Percentiles rank a stretch among this genome's conserved stretches.
Evolutionary conservation across 2,329 filamentous ascomycete species (phyloP).

Genomic region (Mycosphaerella arachidis): DNA sequence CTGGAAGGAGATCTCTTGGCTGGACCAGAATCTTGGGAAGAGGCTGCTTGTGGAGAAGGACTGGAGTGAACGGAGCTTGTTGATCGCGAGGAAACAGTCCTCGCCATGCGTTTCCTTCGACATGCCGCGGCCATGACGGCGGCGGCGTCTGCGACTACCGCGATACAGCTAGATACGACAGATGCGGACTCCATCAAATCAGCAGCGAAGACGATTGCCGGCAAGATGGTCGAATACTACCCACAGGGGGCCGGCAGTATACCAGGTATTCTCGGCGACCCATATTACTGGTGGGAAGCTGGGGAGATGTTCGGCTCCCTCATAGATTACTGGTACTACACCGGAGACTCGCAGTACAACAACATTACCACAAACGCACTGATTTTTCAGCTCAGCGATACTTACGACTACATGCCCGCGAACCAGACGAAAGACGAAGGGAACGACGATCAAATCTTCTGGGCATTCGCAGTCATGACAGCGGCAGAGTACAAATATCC

Average conservation of each 20-base stretch:
- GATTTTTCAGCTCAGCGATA: slow-evolving; percentile 54
- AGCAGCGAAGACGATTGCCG: slow-evolving; percentile 41
- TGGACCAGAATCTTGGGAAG: background rate
- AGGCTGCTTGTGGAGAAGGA: background rate
- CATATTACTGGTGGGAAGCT: slow-evolving; percentile 73
- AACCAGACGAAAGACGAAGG: slow-evolving; percentile 37
- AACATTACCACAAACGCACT: slow-evolving; percentile 54
- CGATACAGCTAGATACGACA: background rate
- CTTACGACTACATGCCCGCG: slow-evolving; percentile 54
- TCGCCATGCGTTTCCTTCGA: background rate
- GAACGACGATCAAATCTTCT: slow-evolving; percentile 56
- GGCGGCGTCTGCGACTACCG: background rate
- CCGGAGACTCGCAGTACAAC: slow-evolving; percentile 62
- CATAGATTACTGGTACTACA: slow-evolving; percentile 67
- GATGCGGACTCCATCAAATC: slow-evolving; percentile 40
- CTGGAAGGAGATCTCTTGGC: background rate
- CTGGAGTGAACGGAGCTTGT: background rate
- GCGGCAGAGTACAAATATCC: slow-evolving; percentile 50
- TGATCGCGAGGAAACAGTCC: background rate
- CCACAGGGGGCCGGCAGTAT: slow-evolving; percentile 49
- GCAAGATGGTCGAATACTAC: slow-evolving; percentile 49
- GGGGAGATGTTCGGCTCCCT: slow-evolving; percentile 59
- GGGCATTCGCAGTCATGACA: slow-evolving; percentile 52
- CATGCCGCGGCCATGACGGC: background rate
- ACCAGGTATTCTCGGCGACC: slow-evolving; percentile 54